Evolutionary conservation across 2,329 filamentous ascomycete genomes (phyloP).

Genomic region (Septoria petroselini): DNA sequence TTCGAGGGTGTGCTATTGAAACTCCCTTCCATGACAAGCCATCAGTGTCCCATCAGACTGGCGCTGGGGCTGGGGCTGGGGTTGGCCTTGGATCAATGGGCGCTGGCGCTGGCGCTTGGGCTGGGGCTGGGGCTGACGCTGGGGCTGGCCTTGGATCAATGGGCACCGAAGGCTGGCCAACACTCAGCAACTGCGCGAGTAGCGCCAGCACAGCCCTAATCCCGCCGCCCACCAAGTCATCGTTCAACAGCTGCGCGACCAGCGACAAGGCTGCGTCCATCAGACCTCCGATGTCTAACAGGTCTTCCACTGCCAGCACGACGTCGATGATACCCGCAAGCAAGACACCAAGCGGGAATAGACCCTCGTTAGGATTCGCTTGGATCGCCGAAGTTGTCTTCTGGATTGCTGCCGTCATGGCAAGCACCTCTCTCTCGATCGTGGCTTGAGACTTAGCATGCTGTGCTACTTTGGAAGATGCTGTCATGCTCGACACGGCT

Average conservation of each 20-base stretch:
- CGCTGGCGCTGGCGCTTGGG: too few species aligned
- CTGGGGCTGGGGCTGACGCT: slow-evolving; percentile 49
- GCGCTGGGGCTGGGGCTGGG: too few species aligned
- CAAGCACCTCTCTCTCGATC: neutral
- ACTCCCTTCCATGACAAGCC: too few species aligned
- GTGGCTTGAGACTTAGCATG: neutral
- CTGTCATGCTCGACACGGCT: neutral
- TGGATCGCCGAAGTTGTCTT: neutral
- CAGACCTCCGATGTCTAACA: neutral
- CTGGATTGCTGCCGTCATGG: neutral
- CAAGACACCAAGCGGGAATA: neutral
- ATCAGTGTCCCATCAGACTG: too few species aligned
- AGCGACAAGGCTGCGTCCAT: neutral
- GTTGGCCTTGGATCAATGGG: too few species aligned
- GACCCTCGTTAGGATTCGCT: neutral
- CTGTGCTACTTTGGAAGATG: neutral
- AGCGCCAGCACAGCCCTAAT: neutral
- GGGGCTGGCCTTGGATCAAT: slow-evolving; percentile 34
- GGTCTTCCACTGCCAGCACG: neutral
- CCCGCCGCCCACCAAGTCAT: neutral
- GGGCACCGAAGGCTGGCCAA: neutral
- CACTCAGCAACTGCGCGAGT: neutral
- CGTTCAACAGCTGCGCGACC: neutral
- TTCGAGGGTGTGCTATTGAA: too few species aligned
- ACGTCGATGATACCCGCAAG: neutral